Conservation (phyloP, 1,139 yeast species). For the Magnusiomyces sp. region DNA sequence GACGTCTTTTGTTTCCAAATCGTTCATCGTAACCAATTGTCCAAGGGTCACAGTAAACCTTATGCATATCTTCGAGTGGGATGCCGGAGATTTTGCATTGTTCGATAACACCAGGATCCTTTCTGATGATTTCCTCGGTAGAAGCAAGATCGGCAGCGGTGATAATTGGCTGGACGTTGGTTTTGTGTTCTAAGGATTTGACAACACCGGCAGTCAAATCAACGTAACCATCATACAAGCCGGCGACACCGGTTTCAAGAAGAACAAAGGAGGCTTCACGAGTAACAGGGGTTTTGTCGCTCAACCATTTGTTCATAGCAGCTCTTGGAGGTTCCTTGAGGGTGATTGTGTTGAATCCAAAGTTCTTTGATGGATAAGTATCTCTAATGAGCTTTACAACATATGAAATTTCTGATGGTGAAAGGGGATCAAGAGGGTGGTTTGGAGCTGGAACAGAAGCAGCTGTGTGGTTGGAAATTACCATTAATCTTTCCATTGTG, state of each 20-base stretch:
- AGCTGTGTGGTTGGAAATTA: conserved; percentile 40
- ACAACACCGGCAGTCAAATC: conserved; percentile 45
- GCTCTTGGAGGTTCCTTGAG: conserved; percentile 62
- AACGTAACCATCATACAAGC: conserved; percentile 63
- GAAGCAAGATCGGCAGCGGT: conserved; percentile 58
- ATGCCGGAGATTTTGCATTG: conserved; percentile 66
- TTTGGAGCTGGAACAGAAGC: conserved; percentile 37
- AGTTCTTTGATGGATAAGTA: conserved; percentile 36
- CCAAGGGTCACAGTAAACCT: conserved; percentile 81
- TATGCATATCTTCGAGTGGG: conserved; percentile 56
- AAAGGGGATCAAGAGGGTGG: conserved; percentile 68
- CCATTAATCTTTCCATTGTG: conserved; percentile 51
- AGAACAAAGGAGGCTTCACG: conserved; percentile 60
- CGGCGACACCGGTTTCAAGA: conserved; percentile 48
- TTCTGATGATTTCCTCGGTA: conserved; percentile 58
- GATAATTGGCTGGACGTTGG: conserved; percentile 65
- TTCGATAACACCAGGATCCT: conserved; percentile 59
- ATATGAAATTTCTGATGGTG: conserved; percentile 47
- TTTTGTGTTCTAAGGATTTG: conserved; percentile 41
- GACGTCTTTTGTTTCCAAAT: conserved; percentile 67
- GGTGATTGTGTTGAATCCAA: conserved; percentile 60
- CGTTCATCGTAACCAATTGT: conserved; percentile 79
- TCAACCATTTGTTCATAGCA: conserved; percentile 54
- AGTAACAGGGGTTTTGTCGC: conserved; percentile 42
- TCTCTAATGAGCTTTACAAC: conserved; percentile 38